These are phyloP conservation scores for Scutellaria baicalensis DNA, from an alignment of 257 asterid species.

Conservation along the genomic window DNA sequence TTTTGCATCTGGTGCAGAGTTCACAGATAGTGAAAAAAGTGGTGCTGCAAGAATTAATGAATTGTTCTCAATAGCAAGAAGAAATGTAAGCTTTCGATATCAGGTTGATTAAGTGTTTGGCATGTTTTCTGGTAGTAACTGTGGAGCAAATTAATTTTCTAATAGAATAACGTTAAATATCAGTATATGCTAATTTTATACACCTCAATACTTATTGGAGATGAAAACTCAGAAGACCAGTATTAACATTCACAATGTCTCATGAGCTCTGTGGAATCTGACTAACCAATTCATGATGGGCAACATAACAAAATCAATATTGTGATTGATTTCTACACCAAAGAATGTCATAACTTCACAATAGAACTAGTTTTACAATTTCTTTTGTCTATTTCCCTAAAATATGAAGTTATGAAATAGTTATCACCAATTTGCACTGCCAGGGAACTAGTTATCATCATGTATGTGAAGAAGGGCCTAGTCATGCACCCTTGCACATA, in stretches of 20 bases:
- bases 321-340: slow-evolving; percentile 4
- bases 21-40: slow-evolving; percentile 92
- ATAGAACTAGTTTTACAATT: neutral
- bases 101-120: neutral
- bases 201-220: neutral
- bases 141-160: neutral
- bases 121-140: neutral
- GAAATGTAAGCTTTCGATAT: slow-evolving; percentile 63
- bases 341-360: neutral
- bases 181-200: neutral
- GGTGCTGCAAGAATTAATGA: slow-evolving; percentile 89
- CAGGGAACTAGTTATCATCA: neutral
- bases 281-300: neutral
- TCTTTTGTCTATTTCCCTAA: neutral
- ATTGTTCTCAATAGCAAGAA: slow-evolving; percentile 78
- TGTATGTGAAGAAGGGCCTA: neutral
- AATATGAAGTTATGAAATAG: neutral
- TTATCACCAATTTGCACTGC: neutral
- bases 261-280: neutral
- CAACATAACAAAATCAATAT: neutral
- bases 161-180: slow-evolving; percentile 1
- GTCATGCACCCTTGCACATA: neutral
- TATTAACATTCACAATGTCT: neutral
- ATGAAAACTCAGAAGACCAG: neutral
- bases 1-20: slow-evolving; percentile 99